phyloP scores from a whole-genome alignment of 192 early-diverging fungal genomes.

The Podila verticillata region DNA sequence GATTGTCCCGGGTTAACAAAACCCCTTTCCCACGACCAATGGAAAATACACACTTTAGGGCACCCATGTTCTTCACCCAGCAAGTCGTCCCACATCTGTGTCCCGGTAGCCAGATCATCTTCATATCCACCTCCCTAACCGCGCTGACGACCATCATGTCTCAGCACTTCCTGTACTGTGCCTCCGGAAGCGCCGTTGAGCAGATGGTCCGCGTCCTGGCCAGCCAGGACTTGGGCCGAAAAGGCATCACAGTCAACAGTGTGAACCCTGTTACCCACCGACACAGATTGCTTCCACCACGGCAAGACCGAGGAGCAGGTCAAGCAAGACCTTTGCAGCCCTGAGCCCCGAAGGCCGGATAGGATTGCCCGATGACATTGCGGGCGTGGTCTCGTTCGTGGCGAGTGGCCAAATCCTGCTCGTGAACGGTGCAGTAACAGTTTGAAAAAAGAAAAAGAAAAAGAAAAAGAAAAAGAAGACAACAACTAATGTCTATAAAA shows the following conservation, averaged over 20 bases:
- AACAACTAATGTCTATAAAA: no score
- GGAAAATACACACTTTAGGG: slow-evolving; percentile 16
- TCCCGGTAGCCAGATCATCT: slow-evolving; percentile 78
- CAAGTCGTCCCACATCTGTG: slow-evolving; percentile 78
- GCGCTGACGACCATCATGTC: slow-evolving; percentile 80
- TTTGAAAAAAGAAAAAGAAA: neutral
- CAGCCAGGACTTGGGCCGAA: slow-evolving; percentile 38
- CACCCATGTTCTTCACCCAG: slow-evolving; percentile 81
- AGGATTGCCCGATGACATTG: slow-evolving; percentile 31
- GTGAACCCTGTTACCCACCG: slow-evolving; percentile 31
- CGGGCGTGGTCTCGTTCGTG: slow-evolving; percentile 16
- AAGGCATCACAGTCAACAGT: slow-evolving; percentile 36
- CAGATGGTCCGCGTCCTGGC: slow-evolving; percentile 83
- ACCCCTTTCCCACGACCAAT: neutral
- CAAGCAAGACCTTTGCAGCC: neutral
- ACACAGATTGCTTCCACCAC: slow-evolving; percentile 23
- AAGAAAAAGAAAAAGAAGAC: no score
- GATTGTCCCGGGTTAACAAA: neutral
- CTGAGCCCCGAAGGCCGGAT: slow-evolving; percentile 5
- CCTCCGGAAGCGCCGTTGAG: slow-evolving; percentile 83
- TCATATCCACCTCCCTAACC: slow-evolving; percentile 77
- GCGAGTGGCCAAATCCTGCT: slow-evolving; percentile 19
- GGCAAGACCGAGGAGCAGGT: slow-evolving; percentile 26
- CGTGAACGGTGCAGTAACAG: neutral
- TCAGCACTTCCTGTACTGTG: slow-evolving; percentile 69